Evolutionary conservation across 2,329 filamentous ascomycete genomes (phyloP).

Genomic region (Claviceps pazoutovae): DNA sequence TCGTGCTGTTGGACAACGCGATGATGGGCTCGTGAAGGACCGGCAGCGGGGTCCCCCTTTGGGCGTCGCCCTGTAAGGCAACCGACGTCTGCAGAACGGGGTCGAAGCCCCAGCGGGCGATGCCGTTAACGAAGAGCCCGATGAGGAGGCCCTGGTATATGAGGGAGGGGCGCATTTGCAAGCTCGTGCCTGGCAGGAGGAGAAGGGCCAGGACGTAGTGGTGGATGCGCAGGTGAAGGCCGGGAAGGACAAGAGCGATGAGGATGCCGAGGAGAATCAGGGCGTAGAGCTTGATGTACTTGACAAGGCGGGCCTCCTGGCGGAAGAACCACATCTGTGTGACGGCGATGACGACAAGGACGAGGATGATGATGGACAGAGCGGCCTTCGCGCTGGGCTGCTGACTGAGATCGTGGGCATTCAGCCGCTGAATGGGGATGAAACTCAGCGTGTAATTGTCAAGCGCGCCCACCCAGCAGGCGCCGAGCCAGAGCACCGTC

Average conservation of each 20-base stretch:
- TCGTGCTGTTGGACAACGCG: constrained; percentile 22
- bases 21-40: constrained; percentile 33
- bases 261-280: constrained; percentile 54
- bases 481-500: constrained; percentile 77
- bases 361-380: constrained; percentile 60
- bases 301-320: constrained; percentile 65
- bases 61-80: constrained; percentile 55
- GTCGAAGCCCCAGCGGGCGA: constrained; percentile 89
- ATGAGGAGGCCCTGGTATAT: constrained; percentile 82
- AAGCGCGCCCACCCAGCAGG: constrained; percentile 78
- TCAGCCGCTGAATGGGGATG: constrained; percentile 89
- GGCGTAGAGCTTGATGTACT: constrained; percentile 65
- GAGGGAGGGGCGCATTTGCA: constrained; percentile 74
- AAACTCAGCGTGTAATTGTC: constrained; percentile 93
- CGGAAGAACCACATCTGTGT: constrained; percentile 78
- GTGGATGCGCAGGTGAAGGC: constrained; percentile 75
- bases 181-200: constrained; percentile 72
- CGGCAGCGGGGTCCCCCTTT: constrained; percentile 48
- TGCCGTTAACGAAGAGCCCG: constrained; percentile 85
- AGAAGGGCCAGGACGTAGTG: constrained; percentile 87
- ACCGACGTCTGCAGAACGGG: constrained; percentile 70
- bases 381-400: constrained; percentile 83
- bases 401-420: constrained; percentile 71
- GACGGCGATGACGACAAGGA: constrained; percentile 53
- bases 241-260: constrained; percentile 56